These are phyloP conservation scores for Gracilaria vermiculophylla DNA, from an alignment of 23 red algal genomes.

Conservation along the genomic window DNA sequence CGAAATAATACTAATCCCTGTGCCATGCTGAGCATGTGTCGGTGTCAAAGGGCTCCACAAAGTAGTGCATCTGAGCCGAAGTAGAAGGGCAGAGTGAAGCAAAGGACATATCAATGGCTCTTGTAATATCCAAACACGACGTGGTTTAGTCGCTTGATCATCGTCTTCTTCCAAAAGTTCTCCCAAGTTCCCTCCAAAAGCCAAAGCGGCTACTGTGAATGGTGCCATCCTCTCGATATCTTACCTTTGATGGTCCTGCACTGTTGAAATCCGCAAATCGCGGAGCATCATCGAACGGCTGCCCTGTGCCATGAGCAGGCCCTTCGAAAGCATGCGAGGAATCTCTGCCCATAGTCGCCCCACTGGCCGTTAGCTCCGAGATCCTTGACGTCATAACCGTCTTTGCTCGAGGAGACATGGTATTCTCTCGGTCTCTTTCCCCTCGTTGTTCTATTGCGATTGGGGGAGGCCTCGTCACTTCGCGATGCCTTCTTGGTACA, in stretches of 20 bases:
- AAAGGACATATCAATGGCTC: no score
- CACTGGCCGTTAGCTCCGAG: constrained; percentile 59
- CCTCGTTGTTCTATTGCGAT: background rate
- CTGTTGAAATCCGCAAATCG: constrained; percentile 33
- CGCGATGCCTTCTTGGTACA: constrained; percentile 3
- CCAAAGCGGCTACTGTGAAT: constrained; percentile 37
- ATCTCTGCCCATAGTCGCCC: constrained; percentile 30
- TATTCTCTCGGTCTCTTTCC: background rate
- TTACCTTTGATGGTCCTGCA: constrained; percentile 56
- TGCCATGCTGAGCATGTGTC: no score
- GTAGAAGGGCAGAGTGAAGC: no score
- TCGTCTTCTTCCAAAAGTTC: constrained; percentile 46
- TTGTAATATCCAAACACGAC: no score
- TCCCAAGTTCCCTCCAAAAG: constrained; percentile 47
- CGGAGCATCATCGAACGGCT: constrained; percentile 17
- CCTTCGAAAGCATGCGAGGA: constrained; percentile 29
- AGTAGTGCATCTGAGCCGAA: no score
- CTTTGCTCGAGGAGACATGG: constrained; percentile 18
- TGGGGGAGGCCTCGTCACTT: constrained; percentile 36
- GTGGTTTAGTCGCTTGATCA: background rate
- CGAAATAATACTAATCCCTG: no score
- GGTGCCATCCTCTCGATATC: constrained; percentile 62
- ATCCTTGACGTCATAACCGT: constrained; percentile 28
- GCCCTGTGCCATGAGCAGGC: background rate
- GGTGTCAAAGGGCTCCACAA: no score